phyloP scores from a whole-genome alignment of 1,139 yeast genomes.

The Hansenula sp. region DNA sequence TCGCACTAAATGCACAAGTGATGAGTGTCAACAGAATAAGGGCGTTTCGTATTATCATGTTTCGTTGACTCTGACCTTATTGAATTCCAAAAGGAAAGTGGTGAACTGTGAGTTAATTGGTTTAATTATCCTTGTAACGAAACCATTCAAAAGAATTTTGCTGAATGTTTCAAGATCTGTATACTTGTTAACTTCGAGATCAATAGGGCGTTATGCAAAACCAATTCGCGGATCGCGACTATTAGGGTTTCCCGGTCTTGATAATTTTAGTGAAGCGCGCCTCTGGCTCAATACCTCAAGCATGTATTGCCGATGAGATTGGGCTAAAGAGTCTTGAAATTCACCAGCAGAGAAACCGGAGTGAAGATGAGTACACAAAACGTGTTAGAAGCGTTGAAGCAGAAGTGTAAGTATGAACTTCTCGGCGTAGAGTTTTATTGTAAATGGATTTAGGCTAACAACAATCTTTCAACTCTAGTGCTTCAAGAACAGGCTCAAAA shows the following conservation, averaged over 20 bases:
- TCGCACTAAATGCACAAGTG: slow-evolving; percentile 42
- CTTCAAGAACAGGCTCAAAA: neutral
- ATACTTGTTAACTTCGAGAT: neutral
- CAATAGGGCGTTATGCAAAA: neutral
- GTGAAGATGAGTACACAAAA: slow-evolving; percentile 16
- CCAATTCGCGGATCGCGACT: neutral
- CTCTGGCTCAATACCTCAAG: too few relatives aligned
- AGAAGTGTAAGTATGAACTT: slow-evolving; percentile 20
- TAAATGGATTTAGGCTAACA: too few relatives aligned
- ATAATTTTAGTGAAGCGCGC: too few relatives aligned
- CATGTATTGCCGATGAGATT: neutral
- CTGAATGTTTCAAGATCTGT: neutral
- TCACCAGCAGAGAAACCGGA: neutral
- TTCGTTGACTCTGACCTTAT: too few relatives aligned
- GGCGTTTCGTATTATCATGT: slow-evolving; percentile 6
- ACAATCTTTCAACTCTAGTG: neutral
- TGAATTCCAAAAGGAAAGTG: too few relatives aligned
- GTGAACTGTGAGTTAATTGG: too few relatives aligned
- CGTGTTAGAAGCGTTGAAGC: slow-evolving; percentile 19
- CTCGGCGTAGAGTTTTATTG: too few relatives aligned
- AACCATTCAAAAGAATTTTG: too few relatives aligned
- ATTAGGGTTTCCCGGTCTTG: too few relatives aligned
- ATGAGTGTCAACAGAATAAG: slow-evolving; percentile 1
- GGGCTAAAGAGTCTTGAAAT: neutral
- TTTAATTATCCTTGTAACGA: too few relatives aligned